phyloP scores from a whole-genome alignment of 2,329 filamentous ascomycete species.

The Colletotrichum horii region DNA sequence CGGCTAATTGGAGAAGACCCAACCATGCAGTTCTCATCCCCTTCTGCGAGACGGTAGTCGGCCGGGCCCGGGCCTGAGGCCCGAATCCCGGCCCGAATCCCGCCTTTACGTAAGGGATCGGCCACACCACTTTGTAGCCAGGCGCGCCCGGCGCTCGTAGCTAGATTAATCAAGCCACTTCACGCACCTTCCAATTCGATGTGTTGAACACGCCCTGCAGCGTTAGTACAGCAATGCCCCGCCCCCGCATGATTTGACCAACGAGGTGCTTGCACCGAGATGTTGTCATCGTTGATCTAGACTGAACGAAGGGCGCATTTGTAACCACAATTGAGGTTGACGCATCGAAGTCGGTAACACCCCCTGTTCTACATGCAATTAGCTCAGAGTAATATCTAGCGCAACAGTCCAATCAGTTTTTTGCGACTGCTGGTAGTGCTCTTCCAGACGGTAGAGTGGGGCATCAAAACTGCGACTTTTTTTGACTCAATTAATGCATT shows the following conservation, averaged over 20 bases:
- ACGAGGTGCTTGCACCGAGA: background rate
- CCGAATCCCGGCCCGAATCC: no score
- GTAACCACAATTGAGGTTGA: background rate
- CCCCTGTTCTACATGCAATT: background rate
- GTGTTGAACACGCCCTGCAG: background rate
- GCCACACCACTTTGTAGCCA: no score
- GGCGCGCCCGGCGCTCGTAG: no score
- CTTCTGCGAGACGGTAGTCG: no score
- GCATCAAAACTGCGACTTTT: background rate
- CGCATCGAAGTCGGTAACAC: background rate
- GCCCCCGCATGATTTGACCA: background rate
- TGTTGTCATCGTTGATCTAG: background rate
- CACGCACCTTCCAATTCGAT: no score
- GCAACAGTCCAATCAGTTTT: background rate
- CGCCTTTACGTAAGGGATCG: no score
- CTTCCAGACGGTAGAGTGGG: background rate
- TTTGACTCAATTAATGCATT: background rate
- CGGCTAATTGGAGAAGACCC: background rate
- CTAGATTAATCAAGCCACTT: no score
- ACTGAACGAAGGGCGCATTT: background rate
- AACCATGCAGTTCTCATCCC: background rate
- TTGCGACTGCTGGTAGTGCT: background rate
- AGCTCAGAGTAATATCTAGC: background rate
- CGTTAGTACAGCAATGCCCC: background rate
- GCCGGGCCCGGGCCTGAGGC: no score